Base-by-base conservation (phyloP, 2,329 filamentous ascomycete genomes). In the Curvularia spicifera region DNA sequence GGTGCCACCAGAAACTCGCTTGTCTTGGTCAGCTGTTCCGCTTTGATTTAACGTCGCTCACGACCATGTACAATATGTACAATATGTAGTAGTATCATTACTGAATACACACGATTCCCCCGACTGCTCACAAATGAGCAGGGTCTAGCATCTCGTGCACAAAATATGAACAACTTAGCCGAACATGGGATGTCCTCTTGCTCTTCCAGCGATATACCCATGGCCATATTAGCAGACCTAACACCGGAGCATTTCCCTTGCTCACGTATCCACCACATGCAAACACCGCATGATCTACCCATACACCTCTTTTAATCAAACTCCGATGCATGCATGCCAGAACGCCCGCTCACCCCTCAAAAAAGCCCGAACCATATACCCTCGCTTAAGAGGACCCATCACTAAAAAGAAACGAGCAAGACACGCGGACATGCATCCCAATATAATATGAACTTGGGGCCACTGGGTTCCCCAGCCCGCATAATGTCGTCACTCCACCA, bases 11-110 rank as follows among this genome's bases (percentile, higher is more conserved):
- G 15, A 39, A 35, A 8, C 50, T n/a, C 42, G n/a, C 29, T 24
- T 52, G 48, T 10, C 53, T 26, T 46, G 20, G 24, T 20, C 33
- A 53, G 40, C 15, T 42, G 47, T 40, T 29, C 26, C 24, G 5
- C 26, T 28, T 44, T 28, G 10, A 28, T 45, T 18, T 58, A 52
- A 58, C 47, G 55, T 47, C 55, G 35, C 55, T 58, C 47, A 61
- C 26, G 58, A 61, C 37, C 51, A 39, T 61, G 58, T 61, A 61
- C 47, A 52, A 58, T 45, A 60, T 60, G 40, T 43, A 43, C 40
- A 22, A 43, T 24, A 43, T 43, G 40, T 43, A 43, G 40, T 56
- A 60, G 47, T 50, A 50, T n/a, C 37, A 53, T 31, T 5, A 28
- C 15, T 52, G 53, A 48, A 54, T 55, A 56, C 52, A 61, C 42